Base-by-base conservation (phyloP, 768 basidiomycete species). In the Pluteus cervinus region DNA sequence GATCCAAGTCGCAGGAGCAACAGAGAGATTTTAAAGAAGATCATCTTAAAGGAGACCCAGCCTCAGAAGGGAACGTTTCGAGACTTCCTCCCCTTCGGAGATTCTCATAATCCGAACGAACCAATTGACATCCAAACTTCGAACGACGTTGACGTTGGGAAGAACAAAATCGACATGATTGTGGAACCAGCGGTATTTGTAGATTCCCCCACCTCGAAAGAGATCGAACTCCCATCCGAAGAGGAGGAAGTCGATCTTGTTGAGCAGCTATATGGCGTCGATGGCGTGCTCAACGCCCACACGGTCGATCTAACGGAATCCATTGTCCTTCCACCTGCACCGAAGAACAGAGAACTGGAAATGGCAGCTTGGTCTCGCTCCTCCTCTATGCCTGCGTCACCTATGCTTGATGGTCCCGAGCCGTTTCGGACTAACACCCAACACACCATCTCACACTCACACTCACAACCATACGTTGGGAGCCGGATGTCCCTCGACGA, bases 191-290 rank as follows among this genome's bases (percentile, higher is more conserved):
- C 40, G 12, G 32, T 31, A 25, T 35, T 46, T 38, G 43, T 54
- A 26, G 50, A 46, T 43, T 52, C 52, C 24, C 38, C 49, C 5
- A 36, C 40, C 20, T 40, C 54, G 11, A 51, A 60, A 17, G 42
- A 53, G 24, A 43, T 51, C 15, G 41, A 51, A 15, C 46, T 52
- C 18, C 41, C 50, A 14, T 40, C 36, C 49, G 76, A 79, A 9
- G 79, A 86, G 18, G 91, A 93, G 59, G 94, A 99, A 62, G 81
- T 99, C 47, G 96, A 99, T 57, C 71, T 99, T 5, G 90, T 98
- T 4, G 96, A 99, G 54, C 96, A 99, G 55, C 63, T 98, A 0
- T 97, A 91, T 46, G 94, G 94, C 10, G 61, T 75, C 24, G 77
- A 83, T 34, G 72, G 84, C 43, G 79, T 82, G 2, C 68, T 93